These are phyloP conservation scores for Phialocephala subalpina DNA, from an alignment of 2,329 filamentous ascomycete species.

Conservation along the genomic window DNA sequence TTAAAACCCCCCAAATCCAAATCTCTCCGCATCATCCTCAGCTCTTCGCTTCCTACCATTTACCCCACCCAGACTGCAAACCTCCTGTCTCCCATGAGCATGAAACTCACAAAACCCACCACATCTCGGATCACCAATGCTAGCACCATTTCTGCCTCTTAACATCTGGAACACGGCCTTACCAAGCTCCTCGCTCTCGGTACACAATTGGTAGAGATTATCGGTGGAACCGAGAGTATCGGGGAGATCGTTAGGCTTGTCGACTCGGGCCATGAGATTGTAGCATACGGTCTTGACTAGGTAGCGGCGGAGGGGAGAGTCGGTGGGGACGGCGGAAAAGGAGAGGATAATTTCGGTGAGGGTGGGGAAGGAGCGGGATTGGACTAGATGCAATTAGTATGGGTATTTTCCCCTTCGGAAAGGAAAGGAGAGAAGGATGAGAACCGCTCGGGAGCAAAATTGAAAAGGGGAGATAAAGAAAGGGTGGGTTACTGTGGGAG, in stretches of 20 bases:
- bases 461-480: too few relatives aligned
- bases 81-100: neutral
- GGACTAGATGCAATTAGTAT: too few relatives aligned
- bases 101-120: slow-evolving; percentile 3
- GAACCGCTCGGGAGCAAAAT: too few relatives aligned
- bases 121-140: neutral
- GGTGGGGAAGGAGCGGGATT: neutral
- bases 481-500: too few relatives aligned
- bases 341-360: neutral
- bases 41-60: neutral
- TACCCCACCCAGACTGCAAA: neutral
- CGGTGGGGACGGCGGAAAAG: neutral
- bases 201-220: neutral
- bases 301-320: neutral
- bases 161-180: neutral
- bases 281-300: neutral
- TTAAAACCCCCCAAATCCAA: neutral
- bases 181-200: neutral
- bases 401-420: too few relatives aligned
- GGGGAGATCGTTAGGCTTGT: neutral
- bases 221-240: neutral
- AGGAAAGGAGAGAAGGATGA: too few relatives aligned
- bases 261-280: neutral
- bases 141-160: neutral
- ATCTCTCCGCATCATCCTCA: neutral